Base-by-base conservation (phyloP, 805 yeast genomes). In the Peterozyma toletana region DNA sequence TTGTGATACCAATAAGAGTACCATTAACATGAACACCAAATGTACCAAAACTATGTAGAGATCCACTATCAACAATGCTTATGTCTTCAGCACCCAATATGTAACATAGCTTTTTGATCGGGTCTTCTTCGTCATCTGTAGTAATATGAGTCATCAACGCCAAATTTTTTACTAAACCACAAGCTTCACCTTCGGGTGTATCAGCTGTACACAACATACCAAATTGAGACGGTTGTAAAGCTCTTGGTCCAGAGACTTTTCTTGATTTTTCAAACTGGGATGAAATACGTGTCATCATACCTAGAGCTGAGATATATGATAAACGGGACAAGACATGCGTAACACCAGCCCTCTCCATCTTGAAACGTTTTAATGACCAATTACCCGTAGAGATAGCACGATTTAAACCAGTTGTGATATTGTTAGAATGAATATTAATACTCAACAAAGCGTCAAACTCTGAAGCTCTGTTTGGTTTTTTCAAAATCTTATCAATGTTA, bases 181-280 rank as follows among this genome's bases (percentile, higher is more conserved):
- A 93, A 0, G 99, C 99, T 66, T 93, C 99, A 74, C 99, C 99
- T 75, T 93, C 99, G 1, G 99, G 99, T 0, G 99, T 93, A 75
- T 93, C 99, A 0, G 98, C 86, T 6, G 98, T 88, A 72, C 99
- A 93, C 48, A 93, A 73, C 98, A 93, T 93, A 60, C 99, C 99
- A 63, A 93, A 93, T 68, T 93, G 99, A 2, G 99, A 93, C 10
- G 99, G 99, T 64, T 93, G 99, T 52, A 93, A 73, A 13, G 99
- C 97, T 75, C 99, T 85, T 41, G 99, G 99, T 37, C 99, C 99
- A 1, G 96, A 86, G 36, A 93, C 99, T 63, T 93, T 93, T 67
- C 99, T 77, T 2, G 98, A 89, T 62, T 93, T 93, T 63, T 93
- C 99, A 58, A 93, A 93, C 65, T 93, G 99, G n/a, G 98, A 91